Base-by-base conservation (phyloP, 139 green algal species). In the Mychonastes homosphaera region DNA sequence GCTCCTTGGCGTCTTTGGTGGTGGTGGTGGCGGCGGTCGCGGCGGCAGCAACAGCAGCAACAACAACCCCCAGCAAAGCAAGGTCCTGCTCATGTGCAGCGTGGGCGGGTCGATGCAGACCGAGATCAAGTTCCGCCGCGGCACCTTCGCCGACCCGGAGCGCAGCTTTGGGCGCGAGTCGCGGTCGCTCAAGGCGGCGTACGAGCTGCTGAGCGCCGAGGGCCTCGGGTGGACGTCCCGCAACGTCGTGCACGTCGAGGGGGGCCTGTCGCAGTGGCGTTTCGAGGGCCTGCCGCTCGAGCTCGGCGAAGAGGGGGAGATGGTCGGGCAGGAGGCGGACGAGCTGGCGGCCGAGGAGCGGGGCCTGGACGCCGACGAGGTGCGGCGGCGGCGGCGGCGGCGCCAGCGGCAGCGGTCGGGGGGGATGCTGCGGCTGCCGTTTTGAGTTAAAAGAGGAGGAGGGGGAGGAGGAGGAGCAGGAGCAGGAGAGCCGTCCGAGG, bases 241-340 rank as follows among this genome's bases (percentile, higher is more conserved):
- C n/a, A 67, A 87, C 29, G 72, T 87, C 19, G 29, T 75, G 24
- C 71, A 85, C 56, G 52, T 87, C 18, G 63, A 87, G 50, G 79
- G 77, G 1, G 80, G 80, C 10, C 59, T 85, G 9, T 52, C 46
- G 23, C 56, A 70, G 18, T 87, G 80, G 80, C 58, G 73, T 4
- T 69, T 69, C 32, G 59, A 79, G 33, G 69, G 65, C 18, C 65
- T 65, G 27, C 77, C 77, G 30, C 47, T 70, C 13, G 13, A 53
- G 4, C 4, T 12, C 45, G 45, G 4, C 45, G n/a, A 53, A 12
- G 45, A 10, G 36, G 13, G 36, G 13, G 36, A n/a, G n/a, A n/a
- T n/a, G n/a, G n/a, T n/a, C n/a, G n/a, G n/a, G n/a, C n/a, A n/a
- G n/a, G n/a, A n/a, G n/a, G n/a, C n/a, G n/a, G n/a, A n/a, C n/a